Percentiles rank a stretch among this genome's conserved stretches.
These are phyloP conservation scores for Hymenoscyphus occultus DNA, from an alignment of 2,329 filamentous ascomycete species.

Conservation along the genomic window DNA sequence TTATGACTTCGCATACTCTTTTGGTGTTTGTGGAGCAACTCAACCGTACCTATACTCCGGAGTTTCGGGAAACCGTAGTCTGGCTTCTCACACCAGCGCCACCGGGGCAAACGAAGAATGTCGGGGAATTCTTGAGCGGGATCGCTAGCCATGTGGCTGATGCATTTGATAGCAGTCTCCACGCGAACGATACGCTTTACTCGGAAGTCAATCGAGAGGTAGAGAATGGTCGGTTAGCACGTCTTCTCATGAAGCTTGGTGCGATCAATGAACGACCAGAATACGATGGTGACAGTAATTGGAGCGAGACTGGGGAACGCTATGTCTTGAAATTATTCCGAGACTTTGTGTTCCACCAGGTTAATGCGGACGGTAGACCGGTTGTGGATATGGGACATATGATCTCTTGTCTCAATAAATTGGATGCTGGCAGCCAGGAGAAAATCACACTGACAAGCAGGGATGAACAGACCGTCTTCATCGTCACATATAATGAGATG, in stretches of 20 bases:
- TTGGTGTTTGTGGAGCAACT: slow-evolving; percentile 74
- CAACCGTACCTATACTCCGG: slow-evolving; percentile 69
- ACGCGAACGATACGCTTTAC: slow-evolving; percentile 71
- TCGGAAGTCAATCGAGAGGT: slow-evolving; percentile 75
- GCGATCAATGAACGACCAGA: slow-evolving; percentile 88
- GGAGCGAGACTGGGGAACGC: slow-evolving; percentile 89
- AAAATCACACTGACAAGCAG: slow-evolving; percentile 80
- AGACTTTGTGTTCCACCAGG: slow-evolving; percentile 96
- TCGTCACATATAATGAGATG: slow-evolving; percentile 87
- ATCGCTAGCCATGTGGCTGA: slow-evolving; percentile 76
- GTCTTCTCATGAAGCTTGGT: slow-evolving; percentile 78
- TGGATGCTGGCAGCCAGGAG: slow-evolving; percentile 87
- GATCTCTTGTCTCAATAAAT: slow-evolving; percentile 80
- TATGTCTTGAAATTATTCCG: slow-evolving; percentile 94
- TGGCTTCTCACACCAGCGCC: slow-evolving; percentile 75
- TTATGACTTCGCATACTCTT: slow-evolving; percentile 54
- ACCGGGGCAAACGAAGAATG: slow-evolving; percentile 60
- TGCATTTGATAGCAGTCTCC: slow-evolving; percentile 74
- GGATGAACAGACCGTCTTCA: slow-evolving; percentile 84
- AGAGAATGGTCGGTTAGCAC: slow-evolving; percentile 83
- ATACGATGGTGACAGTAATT: slow-evolving; percentile 70
- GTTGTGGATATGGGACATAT: slow-evolving; percentile 87
- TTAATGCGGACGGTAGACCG: slow-evolving; percentile 79
- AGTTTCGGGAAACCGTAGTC: slow-evolving; percentile 73
- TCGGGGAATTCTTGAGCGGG: slow-evolving; percentile 74